These are phyloP conservation scores for Nemania sp. DNA, from an alignment of 2,329 filamentous ascomycete species.

Conservation along the genomic window DNA sequence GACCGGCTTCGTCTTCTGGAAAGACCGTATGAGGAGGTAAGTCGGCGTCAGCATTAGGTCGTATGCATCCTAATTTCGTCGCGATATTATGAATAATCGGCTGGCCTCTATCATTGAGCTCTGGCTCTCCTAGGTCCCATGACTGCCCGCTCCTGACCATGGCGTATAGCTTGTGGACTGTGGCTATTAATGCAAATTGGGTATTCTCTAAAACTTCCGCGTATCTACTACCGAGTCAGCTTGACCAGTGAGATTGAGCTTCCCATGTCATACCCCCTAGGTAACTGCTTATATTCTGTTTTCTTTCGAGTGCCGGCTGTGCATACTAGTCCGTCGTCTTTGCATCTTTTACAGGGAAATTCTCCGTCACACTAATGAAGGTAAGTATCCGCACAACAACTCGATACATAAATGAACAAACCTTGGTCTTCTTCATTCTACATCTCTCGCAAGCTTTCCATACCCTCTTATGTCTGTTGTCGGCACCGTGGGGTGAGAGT, in stretches of 20 bases:
- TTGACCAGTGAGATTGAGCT: not conserved
- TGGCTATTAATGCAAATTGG: slow-evolving; percentile 65
- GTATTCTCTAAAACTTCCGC: slow-evolving; percentile 68
- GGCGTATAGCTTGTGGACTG: slow-evolving; percentile 66
- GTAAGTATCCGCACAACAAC: slow-evolving; percentile 14
- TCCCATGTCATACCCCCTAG: slow-evolving; percentile 54
- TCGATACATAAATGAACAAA: slow-evolving; percentile 36
- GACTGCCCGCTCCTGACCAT: slow-evolving; percentile 62
- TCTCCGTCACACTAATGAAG: slow-evolving; percentile 62
- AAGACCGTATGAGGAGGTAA: slow-evolving; percentile 61
- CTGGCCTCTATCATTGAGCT: slow-evolving; percentile 64
- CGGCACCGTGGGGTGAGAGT: slow-evolving; percentile 46
- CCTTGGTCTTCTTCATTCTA: slow-evolving; percentile 72
- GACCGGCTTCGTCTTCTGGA: slow-evolving; percentile 62
- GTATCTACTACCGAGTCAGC: slow-evolving; percentile 48
- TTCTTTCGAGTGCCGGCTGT: slow-evolving; percentile 66
- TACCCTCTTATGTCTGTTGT: slow-evolving; percentile 64
- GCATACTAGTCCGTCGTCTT: slow-evolving; percentile 66
- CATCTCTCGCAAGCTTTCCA: slow-evolving; percentile 70
- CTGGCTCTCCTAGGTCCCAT: slow-evolving; percentile 66
- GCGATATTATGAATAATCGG: slow-evolving; percentile 69
- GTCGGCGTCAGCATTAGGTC: slow-evolving; percentile 63
- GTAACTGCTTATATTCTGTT: slow-evolving; percentile 69
- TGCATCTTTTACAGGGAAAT: slow-evolving; percentile 68
- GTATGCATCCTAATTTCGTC: slow-evolving; percentile 65